Percentiles rank a stretch among this genome's conserved stretches.
phyloP scores from a whole-genome alignment of 352 stramenopile species.

The Pythium pectinolyticum region DNA sequence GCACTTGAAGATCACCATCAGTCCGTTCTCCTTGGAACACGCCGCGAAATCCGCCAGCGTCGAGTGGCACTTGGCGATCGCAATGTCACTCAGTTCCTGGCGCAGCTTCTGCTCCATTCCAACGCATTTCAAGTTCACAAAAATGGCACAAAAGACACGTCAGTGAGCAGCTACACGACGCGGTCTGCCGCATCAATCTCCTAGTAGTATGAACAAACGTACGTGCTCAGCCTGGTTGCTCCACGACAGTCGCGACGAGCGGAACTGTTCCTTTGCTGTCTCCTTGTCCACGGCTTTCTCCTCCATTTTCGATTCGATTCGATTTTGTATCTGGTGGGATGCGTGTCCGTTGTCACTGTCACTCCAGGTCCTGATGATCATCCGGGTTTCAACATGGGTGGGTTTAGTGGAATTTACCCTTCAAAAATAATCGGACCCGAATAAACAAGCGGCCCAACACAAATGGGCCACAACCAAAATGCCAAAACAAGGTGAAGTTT shows the following conservation, averaged over 20 bases:
- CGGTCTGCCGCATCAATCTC: no score
- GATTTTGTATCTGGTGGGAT: constrained; percentile 4
- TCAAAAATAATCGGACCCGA: neutral
- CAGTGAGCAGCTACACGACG: neutral
- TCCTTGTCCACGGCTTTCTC: constrained; percentile 70
- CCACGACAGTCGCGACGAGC: constrained; percentile 76
- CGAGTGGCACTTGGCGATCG: constrained; percentile 70
- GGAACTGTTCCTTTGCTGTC: constrained; percentile 68
- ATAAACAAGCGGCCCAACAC: neutral
- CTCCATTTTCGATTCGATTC: neutral
- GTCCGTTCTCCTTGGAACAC: constrained; percentile 62
- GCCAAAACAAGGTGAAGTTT: constrained; percentile 17
- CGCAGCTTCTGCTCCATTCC: constrained; percentile 76
- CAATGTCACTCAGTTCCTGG: constrained; percentile 82
- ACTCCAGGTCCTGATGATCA: constrained; percentile 1
- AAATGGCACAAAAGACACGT: no score
- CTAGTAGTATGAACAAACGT: constrained; percentile 25
- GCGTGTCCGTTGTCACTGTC: constrained; percentile 16
- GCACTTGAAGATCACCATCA: constrained; percentile 78
- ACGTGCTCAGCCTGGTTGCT: constrained; percentile 85
- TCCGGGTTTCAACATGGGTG: constrained; percentile 1
- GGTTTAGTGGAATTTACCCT: constrained; percentile 6
- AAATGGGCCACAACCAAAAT: neutral
- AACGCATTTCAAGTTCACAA: no score
- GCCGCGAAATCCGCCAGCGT: constrained; percentile 58